Evolutionary conservation across 1,284 basidiomycete genomes (phyloP).

Genomic region (Ustilago hordei): DNA sequence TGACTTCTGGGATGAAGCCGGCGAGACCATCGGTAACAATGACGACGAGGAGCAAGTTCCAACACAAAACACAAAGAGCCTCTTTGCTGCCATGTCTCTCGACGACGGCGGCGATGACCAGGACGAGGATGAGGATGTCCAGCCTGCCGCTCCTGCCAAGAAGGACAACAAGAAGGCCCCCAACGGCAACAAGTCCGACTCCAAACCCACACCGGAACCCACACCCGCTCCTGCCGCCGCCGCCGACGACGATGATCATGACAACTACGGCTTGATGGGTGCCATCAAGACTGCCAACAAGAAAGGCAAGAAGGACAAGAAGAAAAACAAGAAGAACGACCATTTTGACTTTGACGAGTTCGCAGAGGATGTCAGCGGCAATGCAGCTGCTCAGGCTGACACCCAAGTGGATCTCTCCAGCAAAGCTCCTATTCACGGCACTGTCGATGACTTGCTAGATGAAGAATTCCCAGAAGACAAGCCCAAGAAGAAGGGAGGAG

Average conservation of each 20-base stretch:
- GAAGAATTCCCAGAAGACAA: constrained; percentile 55
- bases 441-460: constrained; percentile 46
- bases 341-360: constrained; percentile 64
- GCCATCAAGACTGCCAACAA: constrained; percentile 51
- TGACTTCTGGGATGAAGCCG: constrained; percentile 64
- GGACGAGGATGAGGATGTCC: constrained; percentile 32
- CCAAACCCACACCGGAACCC: constrained; percentile 23
- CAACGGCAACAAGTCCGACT: constrained; percentile 25
- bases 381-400: constrained; percentile 33
- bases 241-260: constrained; percentile 53
- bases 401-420: constrained; percentile 27
- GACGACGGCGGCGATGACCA: constrained; percentile 33
- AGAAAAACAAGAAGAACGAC: constrained; percentile 64
- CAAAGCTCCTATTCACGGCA: constrained; percentile 54
- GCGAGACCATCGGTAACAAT: constrained; percentile 52
- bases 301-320: constrained; percentile 63
- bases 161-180: constrained; percentile 37
- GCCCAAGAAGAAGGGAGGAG: constrained; percentile 42
- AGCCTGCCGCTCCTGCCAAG: constrained; percentile 29
- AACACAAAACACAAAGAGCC: constrained; percentile 34
- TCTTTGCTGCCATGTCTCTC: constrained; percentile 51
- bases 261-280: constrained; percentile 58
- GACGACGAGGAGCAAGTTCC: constrained; percentile 27
- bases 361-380: constrained; percentile 59
- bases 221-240: constrained; percentile 28